Evolutionary conservation across 495 filamentous ascomycete species (phyloP), one percentile per base, ranked within the genome.

Genomic region (Penicillium ochrochloron): DNA sequence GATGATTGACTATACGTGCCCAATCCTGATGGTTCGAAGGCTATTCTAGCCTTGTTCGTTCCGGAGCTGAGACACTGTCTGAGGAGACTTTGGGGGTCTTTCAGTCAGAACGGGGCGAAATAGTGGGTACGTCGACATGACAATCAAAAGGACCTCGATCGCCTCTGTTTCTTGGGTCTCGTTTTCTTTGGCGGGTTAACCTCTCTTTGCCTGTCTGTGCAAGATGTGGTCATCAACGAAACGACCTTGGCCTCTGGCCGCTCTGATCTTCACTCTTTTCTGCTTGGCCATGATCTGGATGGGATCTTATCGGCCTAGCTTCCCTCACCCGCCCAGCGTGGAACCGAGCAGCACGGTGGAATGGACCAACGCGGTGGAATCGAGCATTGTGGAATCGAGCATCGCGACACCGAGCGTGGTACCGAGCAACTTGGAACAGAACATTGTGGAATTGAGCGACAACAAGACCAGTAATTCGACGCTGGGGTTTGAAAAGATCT

Each of bases 401-500:
- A 27, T 1, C 25, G 25, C 25, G 25, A 27, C 25, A 27, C 25
- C 25, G 25, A 27, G 25, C 25, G 25, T 27, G 25, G 25, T 27
- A 27, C 25, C 25, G 25, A 27, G 25, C 25, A 21, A 23, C 19
- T 21, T 50, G 46, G 46, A 7, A 19, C 25, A 27, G 25, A 1
- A 27, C 25, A 4, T 27, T 27, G 25, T 27, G 25, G 48, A 51
- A 51, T 3, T 23, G 51, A 54, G 51, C 27, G 27, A 33, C 2
- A 54, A 54, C 31, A 8, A 17, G 5, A 14, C 51, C 27, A 14
- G 27, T 23, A 54, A 54, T n/a, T 8, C 51, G 15, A 54, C 51
- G 27, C 31, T 54, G 15, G 51, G 51, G 19, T 54, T 54, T 33
- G 25, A 54, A 54, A 54, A 54, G 51, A 54, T 54, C 17, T 54